Base-by-base conservation (phyloP, 2,329 filamentous ascomycete genomes). In the Microsporum ferrugineum region DNA sequence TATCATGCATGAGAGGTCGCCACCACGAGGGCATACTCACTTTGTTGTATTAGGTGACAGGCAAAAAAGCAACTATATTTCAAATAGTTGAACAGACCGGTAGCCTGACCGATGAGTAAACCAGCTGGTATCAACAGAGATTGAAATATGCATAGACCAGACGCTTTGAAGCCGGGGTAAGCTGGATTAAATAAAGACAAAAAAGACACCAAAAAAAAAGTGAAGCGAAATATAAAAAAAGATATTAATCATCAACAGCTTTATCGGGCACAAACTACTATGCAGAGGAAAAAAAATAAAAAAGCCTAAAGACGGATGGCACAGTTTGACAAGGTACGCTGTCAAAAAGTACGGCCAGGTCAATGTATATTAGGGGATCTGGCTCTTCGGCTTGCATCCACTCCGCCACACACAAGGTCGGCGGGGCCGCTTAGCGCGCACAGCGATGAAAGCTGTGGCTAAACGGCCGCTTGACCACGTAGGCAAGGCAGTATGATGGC, bases 381-480 rank as follows among this genome's bases (percentile, higher is more conserved):
- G 17, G 45, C 45, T 31, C 10, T 27, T 27, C n/a, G 27, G 17
- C 27, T 29, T 59, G 57, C 57, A 45, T 29, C 47, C 14, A 57
- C 62, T 63, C 61, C 62, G 62, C 62, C 62, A 63, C 62, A 63
- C 62, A 60, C 43, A 34, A n/a, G 12, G 55, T 61, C 62, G 43
- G 62, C 62, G 62, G 62, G 62, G 62, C 41, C 57, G 57, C 57
- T 47, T 45, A 59, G 41, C 41, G 31, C 38, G 29, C 57, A 41
- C 41, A 59, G 29, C 57, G 29, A 29, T 8, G 17, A 29, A 41
- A 41, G 57, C 38, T 59, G 39, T 59, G 57, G 57, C 57, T 59
- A 59, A 43, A 53, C 49, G 49, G 49, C 27, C 49, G 31, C 29
- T n/a, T 14, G 49, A 6, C 49, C 49, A 53, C 49, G 49, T 53